phyloP scores from a whole-genome alignment of 2,329 filamentous ascomycete species.

The Chaetomium globosum region DNA sequence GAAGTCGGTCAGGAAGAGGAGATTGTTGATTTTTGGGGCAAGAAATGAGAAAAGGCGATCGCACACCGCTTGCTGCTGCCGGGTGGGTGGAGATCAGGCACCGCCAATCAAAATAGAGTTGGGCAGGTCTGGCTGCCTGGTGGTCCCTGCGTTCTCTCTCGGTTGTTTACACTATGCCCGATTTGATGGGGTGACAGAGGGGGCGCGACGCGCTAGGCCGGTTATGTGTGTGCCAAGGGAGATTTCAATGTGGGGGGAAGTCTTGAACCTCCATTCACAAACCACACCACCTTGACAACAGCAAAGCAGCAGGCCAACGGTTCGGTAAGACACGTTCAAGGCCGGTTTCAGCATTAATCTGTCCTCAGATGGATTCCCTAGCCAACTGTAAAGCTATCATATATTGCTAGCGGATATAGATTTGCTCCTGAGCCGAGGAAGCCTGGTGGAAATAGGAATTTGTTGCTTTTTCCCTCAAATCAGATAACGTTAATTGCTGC shows the following conservation, averaged over 20 bases:
- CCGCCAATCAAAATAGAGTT: constrained; percentile 34
- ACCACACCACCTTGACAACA: neutral
- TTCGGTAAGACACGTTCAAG: neutral
- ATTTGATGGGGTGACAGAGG: constrained; percentile 19
- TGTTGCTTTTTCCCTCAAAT: neutral
- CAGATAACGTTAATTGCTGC: neutral
- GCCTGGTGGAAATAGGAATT: neutral
- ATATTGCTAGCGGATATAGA: too few species aligned
- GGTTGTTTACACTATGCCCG: constrained; percentile 32
- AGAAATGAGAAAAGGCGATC: constrained; percentile 36
- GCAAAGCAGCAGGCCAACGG: neutral
- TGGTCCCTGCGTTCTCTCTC: constrained; percentile 36
- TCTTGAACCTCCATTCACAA: neutral
- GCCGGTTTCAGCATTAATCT: neutral
- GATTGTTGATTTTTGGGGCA: constrained; percentile 41
- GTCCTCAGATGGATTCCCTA: neutral
- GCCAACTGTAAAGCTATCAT: neutral
- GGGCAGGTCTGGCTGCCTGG: constrained; percentile 31
- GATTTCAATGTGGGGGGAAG: constrained; percentile 27
- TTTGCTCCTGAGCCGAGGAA: neutral
- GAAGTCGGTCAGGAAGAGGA: constrained; percentile 35
- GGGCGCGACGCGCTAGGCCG: constrained; percentile 34
- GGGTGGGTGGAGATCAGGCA: constrained; percentile 39
- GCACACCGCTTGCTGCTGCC: constrained; percentile 39
- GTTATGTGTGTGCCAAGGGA: constrained; percentile 13